Evolutionary conservation across 208 protist genomes (phyloP), one percentile per base, ranked within the genome.

Genomic region (Leishmania turanica): DNA sequence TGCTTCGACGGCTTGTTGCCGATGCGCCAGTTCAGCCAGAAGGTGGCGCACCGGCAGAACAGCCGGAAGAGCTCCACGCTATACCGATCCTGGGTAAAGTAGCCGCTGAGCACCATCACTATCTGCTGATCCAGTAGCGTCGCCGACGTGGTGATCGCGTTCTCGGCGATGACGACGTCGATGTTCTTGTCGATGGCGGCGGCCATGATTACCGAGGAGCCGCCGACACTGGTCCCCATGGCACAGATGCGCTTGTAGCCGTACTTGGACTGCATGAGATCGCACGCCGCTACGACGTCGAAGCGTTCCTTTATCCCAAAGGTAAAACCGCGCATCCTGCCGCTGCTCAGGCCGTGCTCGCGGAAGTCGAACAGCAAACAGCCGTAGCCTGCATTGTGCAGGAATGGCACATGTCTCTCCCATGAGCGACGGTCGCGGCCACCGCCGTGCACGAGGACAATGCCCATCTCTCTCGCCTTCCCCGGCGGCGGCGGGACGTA

Each of bases 371-470:
- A 98, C n/a, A 98, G 80, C 51, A 98, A 79, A 64, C 89, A 92
- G 40, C 88, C 88, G 83, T 96, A 98, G 54, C 96, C 96, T 8
- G 82, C 87, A 60, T 93, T 88, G 83, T 97, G 94, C 17, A 98
- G 68, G 62, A 98, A 96, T 9, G 92, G 93, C 17, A 97, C 80
- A 77, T 98, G 96, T 1, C 96, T 92, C 60, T 95, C 87, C 93
- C 93, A 98, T n/a, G 96, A 87, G 21, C 96, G 90, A 2, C 96
- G 83, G 79, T 98, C 96, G 49, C 96, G 89, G n/a, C 96, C 96
- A 19, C 93, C 96, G 71, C 96, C 96, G 80, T 98, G 96, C 13
- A 98, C 93, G 5, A 97, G 84, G n/a, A 98, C 94, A 40, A 98
- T 86, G 77, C 96, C 92, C 79, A 93, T 85, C 45, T 69, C 51